A percentile compares a stretch with the other conserved stretches of the same genome.
Evolutionary conservation across 2,329 filamentous ascomycete species (phyloP).

Genomic region (Microdochium nivale): DNA sequence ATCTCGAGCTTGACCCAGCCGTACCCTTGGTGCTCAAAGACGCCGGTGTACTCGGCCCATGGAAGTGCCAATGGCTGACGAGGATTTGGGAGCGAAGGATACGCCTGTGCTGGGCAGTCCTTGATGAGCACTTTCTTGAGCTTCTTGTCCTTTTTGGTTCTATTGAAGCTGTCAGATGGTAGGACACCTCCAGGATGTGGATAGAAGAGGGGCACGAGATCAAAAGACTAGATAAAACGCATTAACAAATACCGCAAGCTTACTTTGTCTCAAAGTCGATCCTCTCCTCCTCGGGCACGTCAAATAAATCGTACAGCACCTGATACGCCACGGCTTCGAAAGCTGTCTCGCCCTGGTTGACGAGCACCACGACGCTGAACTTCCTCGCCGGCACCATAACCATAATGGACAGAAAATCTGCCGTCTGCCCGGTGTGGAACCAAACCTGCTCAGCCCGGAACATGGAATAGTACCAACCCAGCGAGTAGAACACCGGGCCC

Average conservation of each 20-base stretch:
- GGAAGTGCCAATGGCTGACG: slow-evolving; percentile 4
- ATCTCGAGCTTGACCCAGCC: slow-evolving; percentile 3
- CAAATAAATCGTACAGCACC: slow-evolving; percentile 19
- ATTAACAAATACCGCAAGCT: neutral
- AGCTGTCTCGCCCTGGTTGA: slow-evolving; percentile 9
- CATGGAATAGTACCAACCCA: slow-evolving; percentile 19
- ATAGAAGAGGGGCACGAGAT: no score
- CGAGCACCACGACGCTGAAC: slow-evolving; percentile 22
- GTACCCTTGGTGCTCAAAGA: slow-evolving; percentile 7
- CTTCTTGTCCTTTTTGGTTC: neutral
- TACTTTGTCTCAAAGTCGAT: slow-evolving; percentile 7
- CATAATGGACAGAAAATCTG: slow-evolving; percentile 16
- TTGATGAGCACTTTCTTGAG: neutral
- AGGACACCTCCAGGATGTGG: no score
- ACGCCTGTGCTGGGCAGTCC: slow-evolving; percentile 6
- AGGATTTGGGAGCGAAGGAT: slow-evolving; percentile 6
- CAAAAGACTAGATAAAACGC: no score
- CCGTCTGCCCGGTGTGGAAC: slow-evolving; percentile 19
- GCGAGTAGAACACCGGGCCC: slow-evolving; percentile 14
- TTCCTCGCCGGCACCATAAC: slow-evolving; percentile 23
- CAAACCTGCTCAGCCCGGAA: slow-evolving; percentile 18
- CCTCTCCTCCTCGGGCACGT: slow-evolving; percentile 5
- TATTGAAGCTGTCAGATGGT: neutral
- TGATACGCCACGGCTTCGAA: slow-evolving; percentile 14
- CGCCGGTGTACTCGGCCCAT: slow-evolving; percentile 3